These are phyloP conservation scores for Calonectria ilicicola DNA, from an alignment of 2,329 filamentous ascomycete genomes.

Conservation along the genomic window DNA sequence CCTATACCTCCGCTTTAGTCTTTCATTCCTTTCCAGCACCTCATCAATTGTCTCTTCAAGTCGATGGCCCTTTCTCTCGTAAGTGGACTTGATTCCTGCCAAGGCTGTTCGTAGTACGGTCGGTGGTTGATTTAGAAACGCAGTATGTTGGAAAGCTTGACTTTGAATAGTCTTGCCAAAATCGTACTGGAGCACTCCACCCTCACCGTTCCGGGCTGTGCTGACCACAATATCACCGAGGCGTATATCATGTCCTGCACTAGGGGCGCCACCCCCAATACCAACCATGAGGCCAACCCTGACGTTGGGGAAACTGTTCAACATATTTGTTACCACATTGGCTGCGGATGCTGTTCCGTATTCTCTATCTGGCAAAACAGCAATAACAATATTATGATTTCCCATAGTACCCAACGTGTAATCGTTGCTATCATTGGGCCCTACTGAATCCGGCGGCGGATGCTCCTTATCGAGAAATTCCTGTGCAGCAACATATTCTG, in stretches of 20 bases:
- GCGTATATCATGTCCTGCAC: not conserved
- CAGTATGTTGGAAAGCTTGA: not conserved
- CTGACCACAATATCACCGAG: not conserved
- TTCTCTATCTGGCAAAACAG: not conserved
- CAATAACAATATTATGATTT: not conserved
- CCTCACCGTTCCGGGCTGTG: not conserved
- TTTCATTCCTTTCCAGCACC: not conserved
- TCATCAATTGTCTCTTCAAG: not conserved
- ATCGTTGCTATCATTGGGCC: not conserved
- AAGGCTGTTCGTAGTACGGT: not conserved
- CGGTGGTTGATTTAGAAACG: not conserved
- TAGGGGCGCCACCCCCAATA: not conserved
- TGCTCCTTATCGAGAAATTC: conserved; percentile 43
- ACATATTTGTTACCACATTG: not conserved
- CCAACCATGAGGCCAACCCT: not conserved
- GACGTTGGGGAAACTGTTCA: not conserved
- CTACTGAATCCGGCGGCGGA: conserved; percentile 21
- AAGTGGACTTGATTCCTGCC: not conserved
- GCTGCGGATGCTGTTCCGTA: not conserved
- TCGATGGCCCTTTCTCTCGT: not conserved
- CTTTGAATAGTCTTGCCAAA: not conserved
- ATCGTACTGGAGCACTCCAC: not conserved
- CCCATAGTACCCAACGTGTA: not conserved
- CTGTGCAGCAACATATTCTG: conserved; percentile 41
- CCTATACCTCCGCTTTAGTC: not conserved